Evolutionary conservation across 2,329 filamentous ascomycete genomes (phyloP).

Genomic region (Beauveria sp.): DNA sequence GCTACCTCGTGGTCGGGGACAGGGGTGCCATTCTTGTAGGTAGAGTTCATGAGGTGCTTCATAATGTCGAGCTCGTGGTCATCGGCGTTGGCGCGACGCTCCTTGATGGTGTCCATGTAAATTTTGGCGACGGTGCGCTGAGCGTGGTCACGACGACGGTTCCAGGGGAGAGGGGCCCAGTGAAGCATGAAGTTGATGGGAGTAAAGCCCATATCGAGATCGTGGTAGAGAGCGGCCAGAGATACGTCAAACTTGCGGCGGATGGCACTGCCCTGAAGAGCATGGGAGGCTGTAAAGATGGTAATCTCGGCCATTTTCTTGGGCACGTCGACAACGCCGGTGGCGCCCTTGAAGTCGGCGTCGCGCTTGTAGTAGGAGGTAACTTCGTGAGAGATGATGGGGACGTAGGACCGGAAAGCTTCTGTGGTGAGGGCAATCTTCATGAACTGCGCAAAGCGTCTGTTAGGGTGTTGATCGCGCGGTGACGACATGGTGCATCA

Average conservation of each 20-base stretch:
- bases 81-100: conserved; percentile 49
- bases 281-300: conserved; percentile 81
- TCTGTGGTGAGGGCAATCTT: conserved; percentile 72
- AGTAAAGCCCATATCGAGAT: conserved; percentile 83
- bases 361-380: conserved; percentile 63
- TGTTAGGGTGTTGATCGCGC: conserved; percentile 13
- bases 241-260: conserved; percentile 71
- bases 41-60: conserved; percentile 79
- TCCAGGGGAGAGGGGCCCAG: conserved; percentile 84
- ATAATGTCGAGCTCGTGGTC: conserved; percentile 68
- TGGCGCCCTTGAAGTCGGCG: conserved; percentile 57
- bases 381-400: conserved; percentile 69
- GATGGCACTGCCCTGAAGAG: conserved; percentile 77
- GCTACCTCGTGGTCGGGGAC: conserved; percentile 81
- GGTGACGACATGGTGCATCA: neutral
- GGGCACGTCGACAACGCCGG: conserved; percentile 63
- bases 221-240: conserved; percentile 77
- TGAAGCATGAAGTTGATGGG: conserved; percentile 86
- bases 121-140: conserved; percentile 73
- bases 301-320: conserved; percentile 78
- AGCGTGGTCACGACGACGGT: conserved; percentile 70
- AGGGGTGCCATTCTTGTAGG: conserved; percentile 72
- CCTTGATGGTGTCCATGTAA: conserved; percentile 74
- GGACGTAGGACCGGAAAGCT: conserved; percentile 67
- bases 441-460: conserved; percentile 51